Evolutionary conservation across 805 yeast genomes (phyloP), one percentile per base, ranked within the genome.

Genomic region (Saccharomycopsis olivae): DNA sequence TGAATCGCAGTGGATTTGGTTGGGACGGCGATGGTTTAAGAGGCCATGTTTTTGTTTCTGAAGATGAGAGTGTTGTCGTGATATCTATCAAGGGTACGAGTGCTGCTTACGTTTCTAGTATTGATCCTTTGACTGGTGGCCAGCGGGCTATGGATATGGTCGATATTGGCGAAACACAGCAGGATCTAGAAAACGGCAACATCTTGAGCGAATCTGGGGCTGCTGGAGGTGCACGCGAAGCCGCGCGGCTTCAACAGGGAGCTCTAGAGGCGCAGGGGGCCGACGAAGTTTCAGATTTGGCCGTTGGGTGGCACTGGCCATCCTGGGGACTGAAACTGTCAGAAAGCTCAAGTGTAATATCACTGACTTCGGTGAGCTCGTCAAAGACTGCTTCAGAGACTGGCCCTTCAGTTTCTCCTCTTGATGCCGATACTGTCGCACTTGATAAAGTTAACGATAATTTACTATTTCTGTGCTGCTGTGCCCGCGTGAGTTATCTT

Each of bases 31-130:
- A 73, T 46, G 96, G 96, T 1, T 59, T 92, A 2, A 66, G 98
- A 33, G 98, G 98, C 2, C 96, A 92, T 55, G 75, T 92, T 1
- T 92, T 92, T 59, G 77, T 75, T 6, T 69, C 73, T 36, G 75
- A 72, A 44, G 69, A 67, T 36, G 68, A 76, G 2, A 55, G 68
- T 8, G 61, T 70, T 0, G 84, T 85, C 13, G 80, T 92, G 1
- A 71, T 92, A 23, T 75, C 94, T 0, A 66, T 86, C 43, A 92
- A 92, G 57, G 98, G 98, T 1, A 89, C 98, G 1, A 75, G 88
- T 36, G 95, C 96, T 0, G 83, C 87, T 0, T 75, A 78, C 3
- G 53, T 79, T 10, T 71, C 73, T 33, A 51, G 54, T 3, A 25
- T 31, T 21, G 35, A 41, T 17, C 27, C 35, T 11, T 19, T 31